phyloP scores from a whole-genome alignment of 106 monocot species.

The Dioscorea zingiberensis region DNA sequence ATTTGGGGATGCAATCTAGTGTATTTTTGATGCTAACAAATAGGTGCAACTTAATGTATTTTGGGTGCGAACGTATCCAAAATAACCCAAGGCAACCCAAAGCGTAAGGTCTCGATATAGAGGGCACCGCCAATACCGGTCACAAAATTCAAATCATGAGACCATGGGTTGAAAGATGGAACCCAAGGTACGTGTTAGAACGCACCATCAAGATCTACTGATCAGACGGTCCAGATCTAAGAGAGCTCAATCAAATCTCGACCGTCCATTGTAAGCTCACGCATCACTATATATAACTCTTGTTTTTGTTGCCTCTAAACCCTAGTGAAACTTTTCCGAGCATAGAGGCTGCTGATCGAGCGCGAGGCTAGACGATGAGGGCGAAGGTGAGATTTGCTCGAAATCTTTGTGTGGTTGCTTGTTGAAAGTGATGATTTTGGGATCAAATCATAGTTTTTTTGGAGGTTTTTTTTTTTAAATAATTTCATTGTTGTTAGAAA shows the following conservation, averaged over 20 bases:
- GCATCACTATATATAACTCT: background rate
- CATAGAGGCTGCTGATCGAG: too few relatives aligned
- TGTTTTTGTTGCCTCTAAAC: background rate
- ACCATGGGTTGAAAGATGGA: too few relatives aligned
- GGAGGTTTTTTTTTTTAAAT: background rate
- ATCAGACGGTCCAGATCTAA: background rate
- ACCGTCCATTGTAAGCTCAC: background rate
- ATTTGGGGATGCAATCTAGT: too few relatives aligned
- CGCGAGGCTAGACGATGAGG: background rate
- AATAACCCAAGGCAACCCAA: too few relatives aligned
- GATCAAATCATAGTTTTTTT: background rate
- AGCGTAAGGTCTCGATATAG: too few relatives aligned
- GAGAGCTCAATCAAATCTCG: background rate
- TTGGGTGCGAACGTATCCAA: too few relatives aligned
- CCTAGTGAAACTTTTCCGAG: background rate
- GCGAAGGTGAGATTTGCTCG: background rate
- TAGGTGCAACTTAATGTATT: too few relatives aligned
- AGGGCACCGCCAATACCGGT: too few relatives aligned
- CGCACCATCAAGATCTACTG: too few relatives aligned
- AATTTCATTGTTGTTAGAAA: background rate
- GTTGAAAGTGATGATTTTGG: background rate
- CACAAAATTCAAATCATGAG: too few relatives aligned
- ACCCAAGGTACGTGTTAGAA: too few relatives aligned
- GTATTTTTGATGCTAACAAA: too few relatives aligned
- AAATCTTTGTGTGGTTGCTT: background rate